phyloP scores from a whole-genome alignment of 2,329 filamentous ascomycete species.

The Fragosphaeria purpurea region DNA sequence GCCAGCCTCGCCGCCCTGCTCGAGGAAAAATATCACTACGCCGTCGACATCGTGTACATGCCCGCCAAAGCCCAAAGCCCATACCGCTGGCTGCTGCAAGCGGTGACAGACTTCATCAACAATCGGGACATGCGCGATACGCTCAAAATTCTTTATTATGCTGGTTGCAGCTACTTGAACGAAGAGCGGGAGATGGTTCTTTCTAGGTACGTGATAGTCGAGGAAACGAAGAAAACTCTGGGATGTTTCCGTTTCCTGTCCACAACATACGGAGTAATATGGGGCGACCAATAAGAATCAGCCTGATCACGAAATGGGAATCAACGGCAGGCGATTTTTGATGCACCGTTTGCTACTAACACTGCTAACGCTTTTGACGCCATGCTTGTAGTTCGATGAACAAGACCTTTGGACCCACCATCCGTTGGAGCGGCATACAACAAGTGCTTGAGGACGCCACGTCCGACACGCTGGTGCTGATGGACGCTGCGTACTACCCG shows the following conservation, averaged over 20 bases:
- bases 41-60: constrained; percentile 37
- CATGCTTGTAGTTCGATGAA: constrained; percentile 33
- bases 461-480: constrained; percentile 46
- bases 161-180: constrained; percentile 44
- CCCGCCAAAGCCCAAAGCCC: constrained; percentile 36
- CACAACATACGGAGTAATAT: too few relatives aligned
- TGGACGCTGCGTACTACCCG: constrained; percentile 50
- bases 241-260: too few relatives aligned
- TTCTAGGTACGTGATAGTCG: constrained; percentile 34
- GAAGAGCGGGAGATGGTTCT: constrained; percentile 47
- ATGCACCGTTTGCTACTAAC: too few relatives aligned
- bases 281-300: background rate
- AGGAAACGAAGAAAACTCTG: too few relatives aligned
- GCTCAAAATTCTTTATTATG: constrained; percentile 50
- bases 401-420: constrained; percentile 32
- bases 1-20: constrained; percentile 41
- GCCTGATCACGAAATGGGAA: too few relatives aligned
- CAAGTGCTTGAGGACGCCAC: constrained; percentile 45
- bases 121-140: constrained; percentile 44
- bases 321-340: too few relatives aligned
- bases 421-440: constrained; percentile 48
- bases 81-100: constrained; percentile 43
- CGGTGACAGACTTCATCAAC: constrained; percentile 43
- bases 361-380: background rate
- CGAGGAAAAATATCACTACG: constrained; percentile 42